Evolutionary conservation across 2,329 filamentous ascomycete genomes (phyloP).

Genomic region (Claviceps africana): DNA sequence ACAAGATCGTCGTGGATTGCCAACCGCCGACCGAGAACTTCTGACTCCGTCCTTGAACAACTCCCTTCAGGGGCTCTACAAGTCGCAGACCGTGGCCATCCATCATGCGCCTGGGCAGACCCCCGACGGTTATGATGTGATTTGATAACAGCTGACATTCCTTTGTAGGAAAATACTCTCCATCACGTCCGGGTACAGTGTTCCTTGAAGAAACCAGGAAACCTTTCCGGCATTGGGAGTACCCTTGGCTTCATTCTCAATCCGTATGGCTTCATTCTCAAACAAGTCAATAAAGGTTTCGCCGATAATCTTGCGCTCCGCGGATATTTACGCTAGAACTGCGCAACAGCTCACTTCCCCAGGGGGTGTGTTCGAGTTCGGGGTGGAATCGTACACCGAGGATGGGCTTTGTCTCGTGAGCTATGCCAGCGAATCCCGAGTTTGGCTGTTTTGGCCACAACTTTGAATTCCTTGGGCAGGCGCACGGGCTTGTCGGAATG

Average conservation of each 20-base stretch:
- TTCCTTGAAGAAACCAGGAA: conserved; percentile 78
- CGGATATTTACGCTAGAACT: conserved; percentile 85
- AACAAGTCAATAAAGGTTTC: conserved; percentile 46
- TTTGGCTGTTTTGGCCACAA: conserved; percentile 64
- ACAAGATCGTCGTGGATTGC: conserved; percentile 20
- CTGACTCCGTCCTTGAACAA: conserved; percentile 49
- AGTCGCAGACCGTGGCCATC: conserved; percentile 27
- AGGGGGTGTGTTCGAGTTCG: conserved; percentile 45
- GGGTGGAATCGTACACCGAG: conserved; percentile 72
- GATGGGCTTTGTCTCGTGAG: conserved; percentile 53
- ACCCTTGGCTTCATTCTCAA: conserved; percentile 56
- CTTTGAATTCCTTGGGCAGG: conserved; percentile 59
- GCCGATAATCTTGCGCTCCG: conserved; percentile 62
- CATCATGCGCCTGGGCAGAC: conserved; percentile 54
- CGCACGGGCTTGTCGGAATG: conserved; percentile 74
- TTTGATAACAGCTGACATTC: conserved; percentile 38
- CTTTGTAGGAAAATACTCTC: conserved; percentile 35
- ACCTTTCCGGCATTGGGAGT: conserved; percentile 59
- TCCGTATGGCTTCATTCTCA: conserved; percentile 55
- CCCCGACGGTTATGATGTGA: conserved; percentile 50
- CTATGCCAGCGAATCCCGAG: conserved; percentile 67
- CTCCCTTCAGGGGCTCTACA: conserved; percentile 41
- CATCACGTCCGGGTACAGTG: conserved; percentile 25
- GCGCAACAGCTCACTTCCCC: conserved; percentile 54
- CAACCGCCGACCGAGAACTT: conserved; percentile 16